phyloP scores from a whole-genome alignment of 495 filamentous ascomycete genomes.

The Penicillium steckii region DNA sequence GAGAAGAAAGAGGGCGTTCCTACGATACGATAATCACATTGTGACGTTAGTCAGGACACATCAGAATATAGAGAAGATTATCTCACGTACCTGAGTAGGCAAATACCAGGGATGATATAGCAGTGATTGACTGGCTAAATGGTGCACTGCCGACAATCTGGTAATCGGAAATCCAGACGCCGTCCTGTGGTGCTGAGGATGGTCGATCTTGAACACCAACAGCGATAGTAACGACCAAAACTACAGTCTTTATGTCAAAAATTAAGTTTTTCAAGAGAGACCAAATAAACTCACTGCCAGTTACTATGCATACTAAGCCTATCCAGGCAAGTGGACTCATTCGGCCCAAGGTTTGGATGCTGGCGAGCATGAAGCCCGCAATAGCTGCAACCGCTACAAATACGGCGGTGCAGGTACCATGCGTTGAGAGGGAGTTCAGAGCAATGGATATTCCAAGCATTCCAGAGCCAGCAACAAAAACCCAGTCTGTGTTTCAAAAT shows the following conservation, averaged over 20 bases:
- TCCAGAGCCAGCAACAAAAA: conserved; percentile 39
- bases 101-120: conserved; percentile 69
- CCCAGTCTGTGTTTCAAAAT: conserved; percentile 52
- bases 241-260: conserved; percentile 38
- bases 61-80: too few relatives aligned
- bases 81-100: conserved; percentile 47
- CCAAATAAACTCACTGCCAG: conserved; percentile 33
- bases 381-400: conserved; percentile 39
- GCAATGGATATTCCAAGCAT: conserved; percentile 71
- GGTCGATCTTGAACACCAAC: conserved; percentile 54
- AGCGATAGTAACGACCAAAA: conserved; percentile 68
- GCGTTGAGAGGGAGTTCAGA: conserved; percentile 61
- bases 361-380: conserved; percentile 28
- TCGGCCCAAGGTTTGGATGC: conserved; percentile 39
- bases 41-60: too few relatives aligned
- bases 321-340: conserved; percentile 41
- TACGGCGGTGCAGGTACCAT: conserved; percentile 60
- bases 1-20: conserved; percentile 63
- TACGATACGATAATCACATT: too few relatives aligned
- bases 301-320: conserved; percentile 35
- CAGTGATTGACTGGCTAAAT: conserved; percentile 48
- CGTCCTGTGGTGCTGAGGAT: conserved; percentile 30
- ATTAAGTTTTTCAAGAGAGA: conserved; percentile 33
- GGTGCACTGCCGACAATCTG: conserved; percentile 26
- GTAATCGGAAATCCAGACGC: conserved; percentile 31